Percentiles rank a stretch among this genome's conserved stretches.
Conservation (phyloP, 1,139 yeast genomes). For the Geotrichum carabidarum region DNA sequence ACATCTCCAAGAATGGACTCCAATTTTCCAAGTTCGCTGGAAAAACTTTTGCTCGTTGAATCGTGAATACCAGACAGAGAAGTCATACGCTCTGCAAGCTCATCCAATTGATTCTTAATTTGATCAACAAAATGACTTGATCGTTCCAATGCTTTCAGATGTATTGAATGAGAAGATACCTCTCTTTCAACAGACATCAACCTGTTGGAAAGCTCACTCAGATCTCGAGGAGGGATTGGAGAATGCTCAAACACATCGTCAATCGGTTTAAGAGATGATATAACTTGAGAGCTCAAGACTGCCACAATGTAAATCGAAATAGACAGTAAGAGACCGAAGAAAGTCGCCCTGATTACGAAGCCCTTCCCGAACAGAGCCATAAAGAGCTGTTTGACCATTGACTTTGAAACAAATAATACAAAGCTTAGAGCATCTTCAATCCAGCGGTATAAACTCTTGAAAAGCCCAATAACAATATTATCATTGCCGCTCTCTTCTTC, state of each 20-base stretch:
- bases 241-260: slow-evolving; percentile 13
- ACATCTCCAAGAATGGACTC: slow-evolving; percentile 8
- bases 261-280: background rate
- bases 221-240: slow-evolving; percentile 10
- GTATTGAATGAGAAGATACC: slow-evolving; percentile 13
- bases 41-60: background rate
- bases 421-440: background rate
- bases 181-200: slow-evolving; percentile 15
- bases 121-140: background rate
- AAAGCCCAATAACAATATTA: slow-evolving; percentile 1
- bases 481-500: slow-evolving; percentile 9
- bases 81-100: slow-evolving; percentile 1
- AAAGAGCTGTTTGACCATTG: slow-evolving; percentile 3
- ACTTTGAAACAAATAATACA: background rate
- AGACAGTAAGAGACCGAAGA: slow-evolving; percentile 7
- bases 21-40: slow-evolving; percentile 2
- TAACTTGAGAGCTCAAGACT: background rate
- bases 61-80: slow-evolving; percentile 5
- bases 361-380: background rate
- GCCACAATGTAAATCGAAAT: slow-evolving; percentile 4
- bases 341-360: background rate
- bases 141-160: background rate
- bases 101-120: slow-evolving; percentile 5
- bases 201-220: slow-evolving; percentile 10
- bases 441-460: background rate